A percentile compares a stretch with the other conserved stretches of the same genome.
Conservation (phyloP, 177 flowering plant species). For the Vitis hybrid region DNA sequence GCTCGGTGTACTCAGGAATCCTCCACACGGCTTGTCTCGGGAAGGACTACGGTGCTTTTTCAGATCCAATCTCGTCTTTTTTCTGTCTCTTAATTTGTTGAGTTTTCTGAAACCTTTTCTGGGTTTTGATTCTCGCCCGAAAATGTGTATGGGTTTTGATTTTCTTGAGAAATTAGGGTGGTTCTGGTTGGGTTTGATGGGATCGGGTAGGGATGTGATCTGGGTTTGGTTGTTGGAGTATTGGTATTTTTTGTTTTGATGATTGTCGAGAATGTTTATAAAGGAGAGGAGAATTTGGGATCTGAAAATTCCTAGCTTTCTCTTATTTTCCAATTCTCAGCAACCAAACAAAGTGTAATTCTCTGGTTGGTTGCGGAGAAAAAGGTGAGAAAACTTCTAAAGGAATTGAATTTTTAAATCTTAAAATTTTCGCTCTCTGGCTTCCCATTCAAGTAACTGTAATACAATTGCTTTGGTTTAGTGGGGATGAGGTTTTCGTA, state of each 20-base stretch:
- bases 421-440: too few species aligned
- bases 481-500: too few species aligned
- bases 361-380: conserved; percentile 1
- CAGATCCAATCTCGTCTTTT: background rate
- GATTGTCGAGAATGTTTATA: too few species aligned
- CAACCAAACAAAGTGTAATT: background rate
- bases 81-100: background rate
- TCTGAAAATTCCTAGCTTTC: background rate
- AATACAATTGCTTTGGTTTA: too few species aligned
- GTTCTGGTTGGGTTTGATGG: conserved; percentile 6
- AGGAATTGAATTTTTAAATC: background rate
- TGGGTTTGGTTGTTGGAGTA: background rate
- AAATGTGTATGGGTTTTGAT: conserved; percentile 16
- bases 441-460: background rate
- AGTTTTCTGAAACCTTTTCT: background rate
- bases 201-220: conserved; percentile 8
- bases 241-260: background rate
- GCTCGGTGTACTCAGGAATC: conserved; percentile 71
- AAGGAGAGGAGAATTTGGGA: too few species aligned
- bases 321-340: background rate
- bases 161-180: conserved; percentile 3
- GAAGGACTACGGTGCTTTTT: conserved; percentile 49
- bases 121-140: too few species aligned
- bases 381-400: background rate
- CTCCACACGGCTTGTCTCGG: conserved; percentile 67